Base-by-base conservation (phyloP, 192 early-diverging fungal species). In the Entomortierella lignicola region DNA sequence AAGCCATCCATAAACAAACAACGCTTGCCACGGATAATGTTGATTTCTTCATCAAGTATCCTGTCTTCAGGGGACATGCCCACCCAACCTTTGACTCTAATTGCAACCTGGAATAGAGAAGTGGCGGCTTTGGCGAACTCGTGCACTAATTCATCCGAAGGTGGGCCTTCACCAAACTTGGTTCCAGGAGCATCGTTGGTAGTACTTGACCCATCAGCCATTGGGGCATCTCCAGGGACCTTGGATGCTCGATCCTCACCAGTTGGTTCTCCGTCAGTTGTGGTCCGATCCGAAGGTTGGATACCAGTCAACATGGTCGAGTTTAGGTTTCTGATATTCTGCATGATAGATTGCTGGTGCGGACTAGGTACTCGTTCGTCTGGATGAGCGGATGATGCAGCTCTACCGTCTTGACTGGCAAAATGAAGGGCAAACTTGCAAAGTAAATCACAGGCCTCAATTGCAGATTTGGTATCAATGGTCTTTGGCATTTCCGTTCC, bases 401-500 rank as follows among this genome's bases (percentile, higher is more conserved):
- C 57, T 4, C 23, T 21, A 20, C 20, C 32, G 5, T 50, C 66
- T 26, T 69, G 61, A 2, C 26, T 53, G 5, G 51, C 50, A 55
- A 39, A 70, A 23, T 79, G 67, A 2, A 70, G 63, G 0, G 75
- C 75, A 66, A 70, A 79, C 26, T 55, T 48, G 25, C 75, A 70
- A 12, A 79, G 37, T 8, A 60, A 21, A 30, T 79, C 75, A 39
- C 75, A 79, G 10, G 44, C 55, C 7, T 79, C 75, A 37, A 79
- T 60, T 8, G 75, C 75, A 7, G 75, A 58, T 34, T 79, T 69
- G 34, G 70, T 31, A 34, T 79, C 75, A 1, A 79, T 32, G 2
- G 75, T 79, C 20, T 43, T 70, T 0, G 75, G 75, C 75, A 79
- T 79, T 0, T 79, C 63, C 20, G 75, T 70, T 27, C 75, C 75